Base-by-base conservation (phyloP, 179 eudicot species). In the Vitellaria paradoxa region DNA sequence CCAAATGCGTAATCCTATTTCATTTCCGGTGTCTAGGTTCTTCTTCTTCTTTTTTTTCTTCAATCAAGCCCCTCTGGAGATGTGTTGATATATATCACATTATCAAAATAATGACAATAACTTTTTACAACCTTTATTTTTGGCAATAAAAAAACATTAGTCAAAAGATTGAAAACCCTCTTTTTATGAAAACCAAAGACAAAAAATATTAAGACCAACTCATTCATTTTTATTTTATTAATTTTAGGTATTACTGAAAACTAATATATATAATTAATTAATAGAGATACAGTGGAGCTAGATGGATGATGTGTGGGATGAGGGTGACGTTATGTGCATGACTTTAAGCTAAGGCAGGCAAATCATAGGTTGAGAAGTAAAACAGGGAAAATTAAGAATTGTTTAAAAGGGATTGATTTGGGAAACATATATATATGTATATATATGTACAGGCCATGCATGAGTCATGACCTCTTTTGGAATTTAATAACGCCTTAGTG, bases 301-400 rank as follows among this genome's bases (percentile, higher is more conserved):
- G 26, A 26, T 17, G 21, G 76, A 15, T 21, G 68, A 21, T 60
- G 10, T 2, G 37, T 68, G 10, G 1, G 56, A 46, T 68, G 15
- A 46, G 18, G 72, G 10, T 47, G 46, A n/a, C n/a, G n/a, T n/a
- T n/a, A 68, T 68, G 56, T 68, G 72, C 56, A 47, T 68, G 72
- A 68, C 24, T 47, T 68, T 47, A n/a, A 47, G 56, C 56, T 26
- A 30, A 30, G 37, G 37, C 1, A 30, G 37, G 37, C 37, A 30
- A 30, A 30, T 30, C 37, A 30, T 2, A 30, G 37, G 37, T 30
- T 30, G 37, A 30, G 37, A 30, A 30, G 37, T 30, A 30, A 30
- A 30, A 30, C 37, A 30, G 2, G 37, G 37, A 30, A 30, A 30
- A n/a, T n/a, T n/a, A n/a, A 30, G 37, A 30, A 30, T 30, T 30